A percentile compares a stretch with the other conserved stretches of the same genome.
Conservation (phyloP, 768 basidiomycete species). For the Scleroderma bovista region DNA sequence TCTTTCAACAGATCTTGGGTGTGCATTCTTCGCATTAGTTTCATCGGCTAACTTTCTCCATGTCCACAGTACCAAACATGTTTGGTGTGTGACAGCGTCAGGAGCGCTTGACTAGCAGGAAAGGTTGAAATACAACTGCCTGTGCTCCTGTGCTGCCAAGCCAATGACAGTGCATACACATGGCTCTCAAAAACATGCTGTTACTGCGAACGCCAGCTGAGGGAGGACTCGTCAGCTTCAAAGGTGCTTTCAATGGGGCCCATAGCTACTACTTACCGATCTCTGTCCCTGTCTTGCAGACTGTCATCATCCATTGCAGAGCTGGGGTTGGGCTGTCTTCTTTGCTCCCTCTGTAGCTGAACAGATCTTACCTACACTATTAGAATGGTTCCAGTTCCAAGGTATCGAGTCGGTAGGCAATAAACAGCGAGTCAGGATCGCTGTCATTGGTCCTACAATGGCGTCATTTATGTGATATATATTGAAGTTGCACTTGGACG, state of each 20-base stretch:
- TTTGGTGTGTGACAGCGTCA: no score
- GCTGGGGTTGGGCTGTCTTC: constrained; percentile 63
- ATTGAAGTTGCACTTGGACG: constrained; percentile 47
- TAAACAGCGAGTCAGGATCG: constrained; percentile 39
- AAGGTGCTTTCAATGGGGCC: constrained; percentile 38
- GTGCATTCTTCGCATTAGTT: no score
- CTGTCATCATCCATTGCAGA: constrained; percentile 30
- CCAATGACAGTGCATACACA: no score
- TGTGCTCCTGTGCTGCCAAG: no score
- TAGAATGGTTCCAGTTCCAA: constrained; percentile 39
- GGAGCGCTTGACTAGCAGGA: no score
- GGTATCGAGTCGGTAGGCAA: not conserved
- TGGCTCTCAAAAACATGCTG: constrained; percentile 31
- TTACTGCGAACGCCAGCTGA: constrained; percentile 36
- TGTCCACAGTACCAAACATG: no score
- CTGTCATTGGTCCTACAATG: constrained; percentile 70
- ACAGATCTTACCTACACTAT: constrained; percentile 48
- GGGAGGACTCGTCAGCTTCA: constrained; percentile 51
- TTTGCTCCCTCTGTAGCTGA: constrained; percentile 73
- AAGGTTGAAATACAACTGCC: no score
- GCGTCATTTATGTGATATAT: constrained; percentile 42
- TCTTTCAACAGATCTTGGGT: no score
- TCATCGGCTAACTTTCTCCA: no score
- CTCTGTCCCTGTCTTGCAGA: constrained; percentile 73
- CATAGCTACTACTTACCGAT: constrained; percentile 46